Evolutionary conservation across 2,329 filamentous ascomycete species (phyloP).

Genomic region (Ambrosiella xylebori): DNA sequence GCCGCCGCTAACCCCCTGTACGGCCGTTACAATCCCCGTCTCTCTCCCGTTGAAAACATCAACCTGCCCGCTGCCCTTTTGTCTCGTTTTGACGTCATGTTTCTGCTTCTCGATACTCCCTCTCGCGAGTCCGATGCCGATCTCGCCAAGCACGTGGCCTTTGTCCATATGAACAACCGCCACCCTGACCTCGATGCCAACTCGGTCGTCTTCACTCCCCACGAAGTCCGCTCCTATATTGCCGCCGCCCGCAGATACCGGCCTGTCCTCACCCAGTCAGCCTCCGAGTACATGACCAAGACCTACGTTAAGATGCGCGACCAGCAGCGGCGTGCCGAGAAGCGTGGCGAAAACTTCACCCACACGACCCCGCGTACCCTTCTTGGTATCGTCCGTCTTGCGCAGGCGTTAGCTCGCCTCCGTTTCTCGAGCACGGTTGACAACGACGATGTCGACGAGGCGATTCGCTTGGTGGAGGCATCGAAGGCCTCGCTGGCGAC

Average conservation of each 20-base stretch:
- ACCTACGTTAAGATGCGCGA: conserved; percentile 92
- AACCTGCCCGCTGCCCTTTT: conserved; percentile 94
- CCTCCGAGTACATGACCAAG: conserved; percentile 92
- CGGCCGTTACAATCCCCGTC: conserved; percentile 90
- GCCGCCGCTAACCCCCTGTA: conserved; percentile 95
- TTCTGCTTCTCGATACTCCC: conserved; percentile 90
- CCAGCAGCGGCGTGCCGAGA: conserved; percentile 79
- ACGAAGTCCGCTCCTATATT: conserved; percentile 91
- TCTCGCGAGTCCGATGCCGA: conserved; percentile 80
- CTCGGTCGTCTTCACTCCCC: conserved; percentile 55
- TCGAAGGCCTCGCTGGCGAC: conserved; percentile 77
- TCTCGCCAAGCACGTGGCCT: conserved; percentile 84
- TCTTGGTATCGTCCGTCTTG: conserved; percentile 78
- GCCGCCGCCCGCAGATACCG: conserved; percentile 81
- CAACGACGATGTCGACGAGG: conserved; percentile 90
- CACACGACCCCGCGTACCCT: conserved; percentile 90
- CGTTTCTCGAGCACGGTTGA: conserved; percentile 74
- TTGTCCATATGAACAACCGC: conserved; percentile 90
- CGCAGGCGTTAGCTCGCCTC: conserved; percentile 81
- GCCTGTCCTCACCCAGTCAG: conserved; percentile 64
- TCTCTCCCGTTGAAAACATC: conserved; percentile 97
- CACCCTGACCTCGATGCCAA: conserved; percentile 57
- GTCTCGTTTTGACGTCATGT: conserved; percentile 92
- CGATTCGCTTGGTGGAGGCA: conserved; percentile 75
- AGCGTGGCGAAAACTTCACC: conserved; percentile 77